Base-by-base conservation (phyloP, 225 moss, liverwort and hornwort species). In the Climacium dendroides region DNA sequence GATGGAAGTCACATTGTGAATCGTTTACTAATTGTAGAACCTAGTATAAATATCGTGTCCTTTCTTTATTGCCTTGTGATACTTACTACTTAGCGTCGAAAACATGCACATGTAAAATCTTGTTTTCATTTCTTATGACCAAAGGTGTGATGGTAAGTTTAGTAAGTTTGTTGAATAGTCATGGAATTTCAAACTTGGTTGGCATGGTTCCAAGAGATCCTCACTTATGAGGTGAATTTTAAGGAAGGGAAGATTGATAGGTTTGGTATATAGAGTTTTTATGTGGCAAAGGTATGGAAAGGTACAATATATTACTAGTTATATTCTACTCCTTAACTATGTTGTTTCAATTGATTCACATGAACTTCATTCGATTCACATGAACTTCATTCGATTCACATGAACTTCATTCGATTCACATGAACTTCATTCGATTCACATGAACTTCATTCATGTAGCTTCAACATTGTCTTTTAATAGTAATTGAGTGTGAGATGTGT, bases 101-200 rank as follows among this genome's bases (percentile, higher is more conserved):
- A 35, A 35, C 14, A 52, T 5, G 22, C 34, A 30, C 7, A 34
- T 4, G 10, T 15, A 53, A 0, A 7, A 53, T 76, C 15, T 35
- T n/a, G 24, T 15, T 35, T 53, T 14, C 2, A 0, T 19, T 50
- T 15, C 35, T 35, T 77, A 10, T 25, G 24, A 15, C 8, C 8
- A 37, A 54, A 17, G 57, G 18, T 26, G 55, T 7, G 26, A 1
- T 55, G 5, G 17, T 28, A 12, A 78, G 39, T 39, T n/a, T 19
- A 39, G 18, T 39, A 19, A 37, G 55, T 26, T 26, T 26, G 9
- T 53, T 18, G 54, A 54, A 54, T 54, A 77, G n/a, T 25, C 1
- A 1, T 0, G 0, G 1, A 15, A 24, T 24, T 76, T 54, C 15
- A 54, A 25, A 77, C n/a, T 0, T 54, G 0, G 7, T 57, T 57